phyloP scores from a whole-genome alignment of 2,329 filamentous ascomycete species.

The Hymenoscyphus fructigenus region DNA sequence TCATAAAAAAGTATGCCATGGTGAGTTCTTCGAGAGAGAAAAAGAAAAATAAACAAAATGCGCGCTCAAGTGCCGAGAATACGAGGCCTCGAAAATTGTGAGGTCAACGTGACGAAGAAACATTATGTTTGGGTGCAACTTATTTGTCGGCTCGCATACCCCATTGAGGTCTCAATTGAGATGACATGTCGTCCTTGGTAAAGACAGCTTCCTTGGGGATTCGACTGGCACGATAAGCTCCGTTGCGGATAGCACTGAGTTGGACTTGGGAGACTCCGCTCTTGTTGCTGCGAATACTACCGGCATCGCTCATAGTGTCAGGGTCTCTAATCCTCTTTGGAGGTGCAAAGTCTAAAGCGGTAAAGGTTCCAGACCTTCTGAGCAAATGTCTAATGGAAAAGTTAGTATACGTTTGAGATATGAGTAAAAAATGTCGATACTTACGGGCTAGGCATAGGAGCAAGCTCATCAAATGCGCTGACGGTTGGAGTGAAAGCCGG shows the following conservation, averaged over 20 bases:
- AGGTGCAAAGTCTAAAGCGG: conserved; percentile 76
- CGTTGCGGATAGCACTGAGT: conserved; percentile 60
- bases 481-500: conserved; percentile 75
- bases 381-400: conserved; percentile 58
- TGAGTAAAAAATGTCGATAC: conserved; percentile 41
- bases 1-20: conserved; percentile 13
- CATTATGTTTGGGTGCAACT: conserved; percentile 20
- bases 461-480: conserved; percentile 83
- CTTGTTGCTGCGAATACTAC: conserved; percentile 64
- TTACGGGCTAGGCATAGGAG: conserved; percentile 86
- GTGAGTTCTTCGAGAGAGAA: conserved; percentile 6
- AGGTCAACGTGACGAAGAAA: conserved; percentile 24
- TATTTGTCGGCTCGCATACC: conserved; percentile 35
- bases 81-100: conserved; percentile 20
- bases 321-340: conserved; percentile 69
- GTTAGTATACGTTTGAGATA: conserved; percentile 31
- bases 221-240: conserved; percentile 68
- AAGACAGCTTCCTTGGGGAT: conserved; percentile 65
- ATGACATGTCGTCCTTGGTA: conserved; percentile 60
- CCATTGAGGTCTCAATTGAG: conserved; percentile 42
- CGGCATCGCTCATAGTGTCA: conserved; percentile 61
- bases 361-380: conserved; percentile 77
- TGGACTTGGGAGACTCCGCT: conserved; percentile 61
- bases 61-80: conserved; percentile 34
- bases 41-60: conserved; percentile 26